Conservation (phyloP, 2,329 filamentous ascomycete species). For the Penicillium sp. region DNA sequence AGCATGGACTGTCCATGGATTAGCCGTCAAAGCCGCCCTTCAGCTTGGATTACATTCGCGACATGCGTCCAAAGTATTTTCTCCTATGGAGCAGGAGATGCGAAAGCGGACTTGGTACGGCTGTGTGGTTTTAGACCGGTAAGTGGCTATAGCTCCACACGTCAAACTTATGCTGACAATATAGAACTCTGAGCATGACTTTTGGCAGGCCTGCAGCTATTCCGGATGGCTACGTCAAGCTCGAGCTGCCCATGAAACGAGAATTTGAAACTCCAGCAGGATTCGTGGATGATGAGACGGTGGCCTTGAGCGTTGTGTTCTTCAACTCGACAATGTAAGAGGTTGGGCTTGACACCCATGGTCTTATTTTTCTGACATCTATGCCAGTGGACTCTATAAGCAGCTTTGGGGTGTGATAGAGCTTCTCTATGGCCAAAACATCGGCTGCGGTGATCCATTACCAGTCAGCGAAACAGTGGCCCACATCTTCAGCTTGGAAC, state of each 20-base stretch:
- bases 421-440: constrained; percentile 45
- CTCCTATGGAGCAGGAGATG: constrained; percentile 47
- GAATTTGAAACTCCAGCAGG: constrained; percentile 5
- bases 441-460: constrained; percentile 34
- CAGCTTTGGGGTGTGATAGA: constrained; percentile 39
- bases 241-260: constrained; percentile 33
- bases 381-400: constrained; percentile 29
- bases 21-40: constrained; percentile 52
- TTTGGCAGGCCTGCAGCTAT: constrained; percentile 51
- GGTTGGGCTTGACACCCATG: not conserved
- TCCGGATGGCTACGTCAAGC: constrained; percentile 44
- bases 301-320: constrained; percentile 13
- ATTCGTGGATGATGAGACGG: not conserved
- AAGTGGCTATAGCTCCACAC: not conserved
- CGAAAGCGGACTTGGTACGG: constrained; percentile 52
- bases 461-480: constrained; percentile 31
- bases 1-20: constrained; percentile 54
- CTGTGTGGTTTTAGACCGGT: constrained; percentile 49
- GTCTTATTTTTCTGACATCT: not conserved
- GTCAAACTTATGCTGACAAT: not conserved
- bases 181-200: constrained; percentile 50
- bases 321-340: constrained; percentile 27
- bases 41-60: constrained; percentile 53
- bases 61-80: constrained; percentile 35
- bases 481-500: constrained; percentile 31